Conservation (phyloP, 148 eudicot genomes). For the Rhododendron williamsianum region DNA sequence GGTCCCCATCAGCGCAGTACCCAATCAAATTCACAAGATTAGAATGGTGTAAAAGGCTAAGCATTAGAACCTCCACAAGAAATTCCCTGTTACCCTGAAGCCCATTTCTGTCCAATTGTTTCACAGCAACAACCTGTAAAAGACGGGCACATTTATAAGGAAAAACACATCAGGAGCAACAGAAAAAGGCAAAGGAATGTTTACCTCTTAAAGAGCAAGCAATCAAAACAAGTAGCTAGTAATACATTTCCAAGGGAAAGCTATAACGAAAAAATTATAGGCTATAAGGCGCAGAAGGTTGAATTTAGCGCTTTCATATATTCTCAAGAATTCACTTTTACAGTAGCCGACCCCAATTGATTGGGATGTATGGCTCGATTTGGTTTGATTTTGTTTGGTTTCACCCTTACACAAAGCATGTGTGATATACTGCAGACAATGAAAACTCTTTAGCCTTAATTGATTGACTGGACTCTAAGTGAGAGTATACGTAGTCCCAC, state of each 20-base stretch:
- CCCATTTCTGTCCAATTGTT: slow-evolving; percentile 92
- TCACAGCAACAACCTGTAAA: slow-evolving; percentile 81
- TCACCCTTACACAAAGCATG: neutral
- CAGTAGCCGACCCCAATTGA: neutral
- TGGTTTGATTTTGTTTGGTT: neutral
- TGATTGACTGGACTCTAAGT: neutral
- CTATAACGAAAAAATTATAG: neutral
- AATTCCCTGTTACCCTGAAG: slow-evolving; percentile 96
- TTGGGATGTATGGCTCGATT: neutral
- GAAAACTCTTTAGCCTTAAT: neutral
- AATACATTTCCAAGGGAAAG: neutral
- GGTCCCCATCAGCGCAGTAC: slow-evolving; percentile 96
- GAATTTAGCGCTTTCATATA: neutral
- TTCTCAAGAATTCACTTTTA: neutral
- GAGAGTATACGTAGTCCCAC: neutral
- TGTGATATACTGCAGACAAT: neutral
- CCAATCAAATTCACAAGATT: slow-evolving; percentile 84
- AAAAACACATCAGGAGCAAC: neutral
- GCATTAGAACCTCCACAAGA: slow-evolving; percentile 95
- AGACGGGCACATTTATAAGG: neutral
- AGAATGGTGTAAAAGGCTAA: slow-evolving; percentile 80
- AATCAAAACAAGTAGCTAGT: neutral
- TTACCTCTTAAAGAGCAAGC: neutral
- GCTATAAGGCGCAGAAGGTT: neutral
- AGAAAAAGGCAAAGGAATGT: neutral